Base-by-base conservation (phyloP, 169 alveolate genomes). In the Eimeria maxima region DNA sequence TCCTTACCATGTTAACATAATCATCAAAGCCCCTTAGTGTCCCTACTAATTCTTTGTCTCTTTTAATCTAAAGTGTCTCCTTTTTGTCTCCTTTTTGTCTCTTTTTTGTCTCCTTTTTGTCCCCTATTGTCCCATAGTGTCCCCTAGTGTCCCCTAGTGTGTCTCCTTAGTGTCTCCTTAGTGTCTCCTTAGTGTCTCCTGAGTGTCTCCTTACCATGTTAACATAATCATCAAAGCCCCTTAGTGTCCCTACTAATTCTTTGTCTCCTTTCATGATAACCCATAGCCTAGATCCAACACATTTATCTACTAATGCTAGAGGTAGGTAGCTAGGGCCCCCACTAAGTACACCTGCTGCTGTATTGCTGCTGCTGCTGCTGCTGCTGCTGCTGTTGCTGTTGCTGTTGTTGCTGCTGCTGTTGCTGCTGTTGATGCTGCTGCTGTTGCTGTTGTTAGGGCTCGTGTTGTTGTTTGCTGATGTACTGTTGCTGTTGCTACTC, bases 171-270 rank as follows among this genome's bases (percentile, higher is more conserved):
- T 6, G 18, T 13, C 60, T 13, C 13, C 60, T 53, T 53, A 53
- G 60, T 6, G 74, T 6, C 74, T 16, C 8, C 74, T 65, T 5
- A 10, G 76, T 67, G 14, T 29, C 50, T 44, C 55, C 50, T 11
- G 63, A 42, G 33, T 33, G 90, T 13, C 22, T 2, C 57, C 96
- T 69, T 29, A 95, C 99, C 99, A 99, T 98, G 96, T 99, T 99
- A 93, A 99, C 99, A 90, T 98, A 99, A 96, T 99, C 99, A 96
- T 99, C 99, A 96, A 99, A 99, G 14, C 99, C 99, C 83, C 99
- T 97, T 86, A 99, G 95, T 27, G 98, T 98, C 50, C 99, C 99
- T 57, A 98, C 98, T 57, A 98, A 93, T 90, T 96, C 98, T 74
- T 95, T 97, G 95, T 93, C 97, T 24, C 98, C 97, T 65, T 92